phyloP scores from a whole-genome alignment of 2,329 filamentous ascomycete genomes.

The Hypoxylon rubiginosum region DNA sequence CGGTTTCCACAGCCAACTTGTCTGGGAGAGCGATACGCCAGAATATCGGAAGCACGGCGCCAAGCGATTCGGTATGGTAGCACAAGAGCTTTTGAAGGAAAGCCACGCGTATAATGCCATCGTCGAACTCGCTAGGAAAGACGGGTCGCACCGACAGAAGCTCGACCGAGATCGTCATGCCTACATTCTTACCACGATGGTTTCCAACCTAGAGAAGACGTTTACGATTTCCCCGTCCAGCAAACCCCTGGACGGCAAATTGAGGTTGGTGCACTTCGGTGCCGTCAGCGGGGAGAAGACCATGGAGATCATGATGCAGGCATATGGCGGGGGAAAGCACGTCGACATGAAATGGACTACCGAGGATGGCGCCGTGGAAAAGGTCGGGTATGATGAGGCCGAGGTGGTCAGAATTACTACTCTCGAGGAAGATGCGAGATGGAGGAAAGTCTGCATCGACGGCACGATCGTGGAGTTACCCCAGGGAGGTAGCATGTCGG shows the following conservation, averaged over 20 bases:
- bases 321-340: conserved; percentile 70
- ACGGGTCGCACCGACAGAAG: conserved; percentile 12
- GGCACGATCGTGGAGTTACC: conserved; percentile 86
- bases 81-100: conserved; percentile 75
- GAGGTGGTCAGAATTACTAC: conserved; percentile 76
- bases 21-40: conserved; percentile 90
- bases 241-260: conserved; percentile 75
- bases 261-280: conserved; percentile 83
- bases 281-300: conserved; percentile 73
- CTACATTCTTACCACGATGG: conserved; percentile 82
- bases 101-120: conserved; percentile 64
- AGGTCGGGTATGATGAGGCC: conserved; percentile 79
- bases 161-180: conserved; percentile 68
- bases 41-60: conserved; percentile 83
- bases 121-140: conserved; percentile 53
- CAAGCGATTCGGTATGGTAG: conserved; percentile 87
- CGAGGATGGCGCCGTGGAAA: conserved; percentile 54
- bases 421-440: conserved; percentile 75
- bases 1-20: conserved; percentile 88
- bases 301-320: conserved; percentile 81
- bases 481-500: conserved; percentile 76
- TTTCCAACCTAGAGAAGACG: conserved; percentile 83
- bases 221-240: conserved; percentile 86
- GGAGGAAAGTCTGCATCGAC: conserved; percentile 92
- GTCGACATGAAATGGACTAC: conserved; percentile 62